A percentile compares a stretch with the other conserved stretches of the same genome.
Evolutionary conservation across 257 asterid genomes (phyloP).

Genomic region (Nicotiana paniculata): DNA sequence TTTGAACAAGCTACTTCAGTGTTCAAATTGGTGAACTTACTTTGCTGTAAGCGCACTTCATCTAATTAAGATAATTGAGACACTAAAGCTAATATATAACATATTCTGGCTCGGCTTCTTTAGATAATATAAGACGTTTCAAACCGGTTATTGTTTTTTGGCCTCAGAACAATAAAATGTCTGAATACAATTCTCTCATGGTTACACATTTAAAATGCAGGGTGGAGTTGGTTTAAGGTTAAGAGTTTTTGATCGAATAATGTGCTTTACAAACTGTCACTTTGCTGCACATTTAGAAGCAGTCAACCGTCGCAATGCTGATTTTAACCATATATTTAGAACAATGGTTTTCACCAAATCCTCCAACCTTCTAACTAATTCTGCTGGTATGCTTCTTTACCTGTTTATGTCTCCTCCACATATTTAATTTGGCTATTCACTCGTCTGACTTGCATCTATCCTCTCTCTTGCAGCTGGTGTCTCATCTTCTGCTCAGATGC

Average conservation of each 20-base stretch:
- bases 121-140: background rate
- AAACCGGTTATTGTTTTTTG: background rate
- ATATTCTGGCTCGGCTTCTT: background rate
- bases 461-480: conserved; percentile 88
- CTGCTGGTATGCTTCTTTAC: conserved; percentile 80
- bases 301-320: conserved; percentile 87
- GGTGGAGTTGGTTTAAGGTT: conserved; percentile 95
- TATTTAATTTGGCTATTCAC: conserved; percentile 59
- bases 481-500: conserved; percentile 81
- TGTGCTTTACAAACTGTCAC: conserved; percentile 87
- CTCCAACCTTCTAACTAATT: conserved; percentile 45
- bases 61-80: background rate
- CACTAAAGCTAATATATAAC: background rate
- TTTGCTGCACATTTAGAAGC: conserved; percentile 99
- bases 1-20: background rate
- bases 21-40: background rate
- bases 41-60: background rate
- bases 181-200: background rate
- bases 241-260: conserved; percentile 82
- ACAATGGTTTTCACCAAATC: conserved; percentile 77
- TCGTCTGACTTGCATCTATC: conserved; percentile 66
- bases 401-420: conserved; percentile 58
- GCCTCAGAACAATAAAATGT: background rate
- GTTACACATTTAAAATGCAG: conserved; percentile 32
- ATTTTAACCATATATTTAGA: conserved; percentile 81